phyloP scores from a whole-genome alignment of 352 stramenopile species.

The Bremia lactucae region DNA sequence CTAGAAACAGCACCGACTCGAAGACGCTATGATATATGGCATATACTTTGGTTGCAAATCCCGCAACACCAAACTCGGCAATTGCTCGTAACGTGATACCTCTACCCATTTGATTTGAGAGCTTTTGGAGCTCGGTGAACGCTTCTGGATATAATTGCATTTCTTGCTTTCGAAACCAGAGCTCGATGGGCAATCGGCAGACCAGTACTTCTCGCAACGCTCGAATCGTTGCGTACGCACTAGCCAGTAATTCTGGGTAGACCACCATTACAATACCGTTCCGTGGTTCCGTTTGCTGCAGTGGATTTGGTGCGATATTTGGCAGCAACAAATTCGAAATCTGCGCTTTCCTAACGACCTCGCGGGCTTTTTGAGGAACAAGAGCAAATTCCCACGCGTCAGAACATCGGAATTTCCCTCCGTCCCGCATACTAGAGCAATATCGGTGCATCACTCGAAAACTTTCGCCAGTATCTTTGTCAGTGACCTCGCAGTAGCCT shows the following conservation, averaged over 20 bases:
- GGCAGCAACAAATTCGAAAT: slow-evolving; percentile 8
- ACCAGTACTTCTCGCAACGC: slow-evolving; percentile 19
- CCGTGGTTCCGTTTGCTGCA: slow-evolving; percentile 1
- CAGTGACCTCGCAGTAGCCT: slow-evolving; percentile 33
- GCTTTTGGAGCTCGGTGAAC: slow-evolving; percentile 5
- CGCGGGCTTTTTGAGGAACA: slow-evolving; percentile 17
- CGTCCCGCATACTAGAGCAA: slow-evolving; percentile 21
- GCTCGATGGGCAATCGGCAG: slow-evolving; percentile 37
- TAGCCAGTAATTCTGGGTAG: slow-evolving; percentile 39
- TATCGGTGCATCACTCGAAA: slow-evolving; percentile 29
- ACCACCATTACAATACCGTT: slow-evolving; percentile 45
- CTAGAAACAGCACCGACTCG: slow-evolving; percentile 39
- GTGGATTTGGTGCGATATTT: not conserved
- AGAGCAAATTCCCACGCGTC: slow-evolving; percentile 33
- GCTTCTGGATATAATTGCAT: slow-evolving; percentile 15
- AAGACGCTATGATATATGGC: slow-evolving; percentile 42
- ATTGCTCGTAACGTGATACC: slow-evolving; percentile 22
- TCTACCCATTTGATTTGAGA: not conserved
- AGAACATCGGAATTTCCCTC: slow-evolving; percentile 31
- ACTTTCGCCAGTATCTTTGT: slow-evolving; percentile 19
- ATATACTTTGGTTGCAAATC: slow-evolving; percentile 45
- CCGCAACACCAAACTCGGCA: slow-evolving; percentile 17
- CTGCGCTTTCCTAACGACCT: slow-evolving; percentile 9
- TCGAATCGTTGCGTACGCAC: slow-evolving; percentile 29
- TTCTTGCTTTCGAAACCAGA: slow-evolving; percentile 36